Base-by-base conservation (phyloP, 257 asterid species). In the Misopates orontium region DNA sequence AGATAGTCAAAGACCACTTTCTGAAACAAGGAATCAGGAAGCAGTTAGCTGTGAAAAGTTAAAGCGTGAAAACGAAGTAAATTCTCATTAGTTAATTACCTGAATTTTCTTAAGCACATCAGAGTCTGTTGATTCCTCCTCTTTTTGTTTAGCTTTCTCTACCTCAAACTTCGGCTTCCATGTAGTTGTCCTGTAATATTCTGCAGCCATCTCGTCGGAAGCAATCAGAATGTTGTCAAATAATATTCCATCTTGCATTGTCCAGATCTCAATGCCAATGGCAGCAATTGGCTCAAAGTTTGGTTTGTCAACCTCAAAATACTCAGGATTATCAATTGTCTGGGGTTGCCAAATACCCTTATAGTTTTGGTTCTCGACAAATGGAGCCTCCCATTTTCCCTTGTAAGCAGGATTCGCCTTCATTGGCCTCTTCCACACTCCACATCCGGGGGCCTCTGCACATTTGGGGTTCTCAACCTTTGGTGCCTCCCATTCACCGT, bases 401-500 rank as follows among this genome's bases (percentile, higher is more conserved):
- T 84, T 87, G 82, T 90, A 93, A 59, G 88, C 90, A 39, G 97
- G 99, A 70, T 93, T 93, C 39, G 75, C 78, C 83, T 83, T 93
- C 89, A 68, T 73, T 36, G 97, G 97, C 64, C 82, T 83, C 82
- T 84, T 93, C 99, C 99, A 93, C 81, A 81, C 95, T 5, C 99
- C 99, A 56, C 99, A 93, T 25, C 99, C 99, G 73, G 99, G 95
- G 66, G 86, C 95, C 60, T 79, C 95, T 0, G 62, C 73, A 68
- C 99, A 93, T 68, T 74, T 87, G 0, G 95, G 97, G 81, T 93
- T 93, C 61, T 90, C 95, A 52, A 83, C 64, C 64, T 93, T 90
- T 0, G 99, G 97, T 12, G 96, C 86, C 79, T 93, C 99, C 99
- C 99, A 93, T 52, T 81, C 91, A 71, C 99, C 99, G 79, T 93